phyloP scores from a whole-genome alignment of 176 grass and related monocot species.

The Melocanna baccifera region DNA sequence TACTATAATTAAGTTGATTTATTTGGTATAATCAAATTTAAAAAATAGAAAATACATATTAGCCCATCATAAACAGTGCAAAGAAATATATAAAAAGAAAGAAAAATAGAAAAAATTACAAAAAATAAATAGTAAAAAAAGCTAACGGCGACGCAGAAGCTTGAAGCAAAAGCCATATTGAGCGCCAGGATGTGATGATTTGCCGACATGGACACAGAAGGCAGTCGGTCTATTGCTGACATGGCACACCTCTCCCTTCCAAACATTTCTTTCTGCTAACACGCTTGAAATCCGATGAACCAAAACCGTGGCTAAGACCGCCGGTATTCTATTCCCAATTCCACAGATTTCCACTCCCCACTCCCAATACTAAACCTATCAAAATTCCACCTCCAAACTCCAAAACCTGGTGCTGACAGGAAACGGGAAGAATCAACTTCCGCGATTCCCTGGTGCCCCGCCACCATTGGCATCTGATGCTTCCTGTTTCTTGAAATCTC shows the following conservation, averaged over 20 bases:
- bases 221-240: not conserved
- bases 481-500: conserved; percentile 13
- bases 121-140: too few species aligned
- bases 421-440: not conserved
- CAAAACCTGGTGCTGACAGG: not conserved
- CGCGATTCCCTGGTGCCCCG: not conserved
- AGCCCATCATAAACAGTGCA: too few species aligned
- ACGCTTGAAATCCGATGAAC: conserved; percentile 25
- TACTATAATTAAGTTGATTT: too few species aligned
- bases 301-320: conserved; percentile 49
- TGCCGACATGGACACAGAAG: not conserved
- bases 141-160: too few species aligned
- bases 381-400: conserved; percentile 1
- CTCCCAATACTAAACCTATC: conserved; percentile 26
- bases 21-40: too few species aligned
- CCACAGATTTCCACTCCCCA: conserved; percentile 35
- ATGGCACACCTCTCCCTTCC: conserved; percentile 13
- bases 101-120: too few species aligned
- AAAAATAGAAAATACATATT: too few species aligned
- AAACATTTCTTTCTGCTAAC: not conserved
- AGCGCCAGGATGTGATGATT: not conserved
- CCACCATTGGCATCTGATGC: not conserved
- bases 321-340: conserved; percentile 35
- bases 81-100: too few species aligned
- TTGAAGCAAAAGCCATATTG: too few species aligned